Percentiles rank a stretch among this genome's conserved stretches.
phyloP scores from a whole-genome alignment of 106 monocot genomes.

The Apostasia shenzhenica region DNA sequence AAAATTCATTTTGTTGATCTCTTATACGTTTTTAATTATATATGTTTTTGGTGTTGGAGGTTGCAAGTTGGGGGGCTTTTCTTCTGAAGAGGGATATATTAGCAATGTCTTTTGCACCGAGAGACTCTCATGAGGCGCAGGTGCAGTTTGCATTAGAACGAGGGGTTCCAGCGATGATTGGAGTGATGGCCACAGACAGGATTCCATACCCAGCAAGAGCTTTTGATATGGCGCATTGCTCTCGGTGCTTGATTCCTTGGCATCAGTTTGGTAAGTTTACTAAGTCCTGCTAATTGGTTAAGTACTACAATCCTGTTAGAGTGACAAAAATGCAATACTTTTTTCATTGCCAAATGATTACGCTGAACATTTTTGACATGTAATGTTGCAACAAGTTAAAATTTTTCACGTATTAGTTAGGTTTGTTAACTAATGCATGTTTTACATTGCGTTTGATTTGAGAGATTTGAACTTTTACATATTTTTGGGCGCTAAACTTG shows the following conservation, averaged over 20 bases:
- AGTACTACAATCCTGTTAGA: too few relatives aligned
- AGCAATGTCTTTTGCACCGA: constrained; percentile 51
- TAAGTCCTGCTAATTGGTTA: too few relatives aligned
- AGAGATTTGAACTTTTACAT: background rate
- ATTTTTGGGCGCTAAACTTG: background rate
- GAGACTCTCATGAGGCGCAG: constrained; percentile 42
- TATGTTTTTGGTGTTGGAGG: constrained; percentile 18
- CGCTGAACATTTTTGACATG: too few relatives aligned
- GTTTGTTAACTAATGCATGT: background rate
- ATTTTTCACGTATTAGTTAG: background rate
- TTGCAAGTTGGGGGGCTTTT: constrained; percentile 49
- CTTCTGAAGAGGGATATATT: constrained; percentile 38
- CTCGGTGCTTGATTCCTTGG: constrained; percentile 46
- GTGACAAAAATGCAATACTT: too few relatives aligned
- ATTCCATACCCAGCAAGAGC: constrained; percentile 43
- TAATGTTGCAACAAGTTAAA: too few relatives aligned
- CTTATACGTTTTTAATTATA: background rate
- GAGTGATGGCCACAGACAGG: constrained; percentile 30
- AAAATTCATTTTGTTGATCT: background rate
- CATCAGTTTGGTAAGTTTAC: constrained; percentile 16
- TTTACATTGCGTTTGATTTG: background rate
- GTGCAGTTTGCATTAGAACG: constrained; percentile 51
- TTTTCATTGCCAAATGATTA: too few relatives aligned
- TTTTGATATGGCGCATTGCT: constrained; percentile 56
- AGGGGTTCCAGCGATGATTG: constrained; percentile 49